Conservation (phyloP, 768 basidiomycete genomes). For the Pulveroboletus frians region DNA sequence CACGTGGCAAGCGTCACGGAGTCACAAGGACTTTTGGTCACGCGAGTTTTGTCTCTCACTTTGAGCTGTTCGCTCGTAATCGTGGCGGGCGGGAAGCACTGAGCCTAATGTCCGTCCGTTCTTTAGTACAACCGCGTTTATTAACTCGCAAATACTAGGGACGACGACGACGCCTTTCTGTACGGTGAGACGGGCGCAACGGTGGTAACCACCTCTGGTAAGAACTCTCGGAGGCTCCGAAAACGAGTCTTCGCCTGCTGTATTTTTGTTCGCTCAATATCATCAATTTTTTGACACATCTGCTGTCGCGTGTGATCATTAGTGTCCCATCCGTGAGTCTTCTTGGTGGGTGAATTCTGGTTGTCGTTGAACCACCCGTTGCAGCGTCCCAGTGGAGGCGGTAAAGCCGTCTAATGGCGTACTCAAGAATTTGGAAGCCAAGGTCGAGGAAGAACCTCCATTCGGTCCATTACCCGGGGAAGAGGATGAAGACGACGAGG, state of each 20-base stretch:
- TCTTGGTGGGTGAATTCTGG: constrained; percentile 23
- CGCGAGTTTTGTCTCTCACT: constrained; percentile 22
- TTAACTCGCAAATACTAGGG: constrained; percentile 40
- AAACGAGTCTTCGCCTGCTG: constrained; percentile 29
- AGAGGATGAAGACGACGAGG: constrained; percentile 26
- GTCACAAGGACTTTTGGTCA: constrained; percentile 25
- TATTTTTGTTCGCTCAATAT: constrained; percentile 33
- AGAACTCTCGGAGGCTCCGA: constrained; percentile 30
- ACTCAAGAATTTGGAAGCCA: constrained; percentile 46
- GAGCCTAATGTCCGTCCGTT: constrained; percentile 29
- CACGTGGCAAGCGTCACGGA: constrained; percentile 14
- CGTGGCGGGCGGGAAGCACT: constrained; percentile 15
- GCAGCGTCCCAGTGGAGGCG: constrained; percentile 39
- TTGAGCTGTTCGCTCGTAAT: constrained; percentile 16
- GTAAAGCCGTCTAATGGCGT: constrained; percentile 43
- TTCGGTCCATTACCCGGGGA: constrained; percentile 22
- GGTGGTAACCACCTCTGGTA: constrained; percentile 41
- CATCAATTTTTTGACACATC: constrained; percentile 38
- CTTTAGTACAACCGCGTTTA: constrained; percentile 15
- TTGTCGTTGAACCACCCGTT: constrained; percentile 19
- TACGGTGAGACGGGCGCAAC: constrained; percentile 53
- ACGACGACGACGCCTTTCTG: constrained; percentile 78
- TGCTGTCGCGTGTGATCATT: constrained; percentile 36
- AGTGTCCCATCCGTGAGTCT: constrained; percentile 65
- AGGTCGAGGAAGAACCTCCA: constrained; percentile 35